Evolutionary conservation across 441 rosid genomes (phyloP).

Genomic region (Isatis lusitanica): DNA sequence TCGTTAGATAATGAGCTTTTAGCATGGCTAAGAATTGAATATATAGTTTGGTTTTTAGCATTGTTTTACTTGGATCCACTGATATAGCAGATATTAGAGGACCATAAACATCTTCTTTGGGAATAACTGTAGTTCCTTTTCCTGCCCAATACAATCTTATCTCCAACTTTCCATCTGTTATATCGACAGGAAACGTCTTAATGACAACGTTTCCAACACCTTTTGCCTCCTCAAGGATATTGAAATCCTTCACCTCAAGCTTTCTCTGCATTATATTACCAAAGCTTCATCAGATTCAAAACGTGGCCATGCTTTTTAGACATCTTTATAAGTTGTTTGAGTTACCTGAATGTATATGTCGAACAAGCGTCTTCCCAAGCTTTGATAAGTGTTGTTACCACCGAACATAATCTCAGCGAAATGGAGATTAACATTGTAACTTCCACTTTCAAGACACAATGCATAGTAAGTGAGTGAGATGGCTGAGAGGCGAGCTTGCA

Average conservation of each 20-base stretch:
- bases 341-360: conserved; percentile 58
- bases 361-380: conserved; percentile 54
- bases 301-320: not conserved
- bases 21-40: not conserved
- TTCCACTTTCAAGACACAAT: conserved; percentile 50
- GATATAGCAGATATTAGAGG: conserved; percentile 61
- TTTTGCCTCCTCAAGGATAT: conserved; percentile 45
- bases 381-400: conserved; percentile 26
- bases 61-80: conserved; percentile 35
- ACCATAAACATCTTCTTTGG: conserved; percentile 47
- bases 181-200: conserved; percentile 33
- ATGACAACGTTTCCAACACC: conserved; percentile 38
- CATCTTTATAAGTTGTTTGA: not conserved
- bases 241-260: conserved; percentile 38
- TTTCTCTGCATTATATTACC: conserved; percentile 24
- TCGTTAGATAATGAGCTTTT: not conserved
- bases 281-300: not conserved
- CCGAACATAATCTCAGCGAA: conserved; percentile 55
- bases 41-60: not conserved
- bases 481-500: conserved; percentile 48
- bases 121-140: conserved; percentile 49
- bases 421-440: conserved; percentile 53
- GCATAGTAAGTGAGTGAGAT: conserved; percentile 57
- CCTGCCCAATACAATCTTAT: conserved; percentile 54
- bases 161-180: conserved; percentile 38